Conservation (phyloP, 2,329 filamentous ascomycete species). For the Cladosporium cucumerinum region DNA sequence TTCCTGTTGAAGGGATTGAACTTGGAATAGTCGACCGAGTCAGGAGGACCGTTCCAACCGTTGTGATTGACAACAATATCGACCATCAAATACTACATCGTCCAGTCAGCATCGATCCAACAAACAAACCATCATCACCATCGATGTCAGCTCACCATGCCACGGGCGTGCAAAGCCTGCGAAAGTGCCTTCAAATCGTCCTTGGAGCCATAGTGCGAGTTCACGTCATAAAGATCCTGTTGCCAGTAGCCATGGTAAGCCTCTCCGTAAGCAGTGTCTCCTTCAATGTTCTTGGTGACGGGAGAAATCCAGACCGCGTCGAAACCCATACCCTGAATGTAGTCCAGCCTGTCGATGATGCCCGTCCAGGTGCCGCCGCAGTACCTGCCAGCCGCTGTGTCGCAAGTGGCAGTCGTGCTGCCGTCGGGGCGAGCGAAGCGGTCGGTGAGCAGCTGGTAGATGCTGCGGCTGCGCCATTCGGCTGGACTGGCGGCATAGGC, state of each 20-base stretch:
- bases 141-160: slow-evolving; percentile 31
- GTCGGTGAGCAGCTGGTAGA: slow-evolving; percentile 45
- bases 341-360: slow-evolving; percentile 58
- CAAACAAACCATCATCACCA: neutral
- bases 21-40: slow-evolving; percentile 31
- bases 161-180: slow-evolving; percentile 34
- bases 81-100: slow-evolving; percentile 37
- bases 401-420: slow-evolving; percentile 39
- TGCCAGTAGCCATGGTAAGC: slow-evolving; percentile 59
- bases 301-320: slow-evolving; percentile 52
- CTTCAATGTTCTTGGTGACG: slow-evolving; percentile 46
- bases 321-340: slow-evolving; percentile 52
- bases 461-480: slow-evolving; percentile 39
- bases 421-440: slow-evolving; percentile 41
- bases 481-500: slow-evolving; percentile 26
- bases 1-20: slow-evolving; percentile 41
- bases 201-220: slow-evolving; percentile 37
- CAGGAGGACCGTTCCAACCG: slow-evolving; percentile 32
- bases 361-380: slow-evolving; percentile 62
- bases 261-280: slow-evolving; percentile 36
- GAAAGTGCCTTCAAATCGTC: slow-evolving; percentile 37
- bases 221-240: slow-evolving; percentile 44
- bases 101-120: slow-evolving; percentile 16
- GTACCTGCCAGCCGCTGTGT: slow-evolving; percentile 42
- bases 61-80: slow-evolving; percentile 40